Evolutionary conservation across 805 yeast genomes (phyloP).

Genomic region (Myxozyma neotropica): DNA sequence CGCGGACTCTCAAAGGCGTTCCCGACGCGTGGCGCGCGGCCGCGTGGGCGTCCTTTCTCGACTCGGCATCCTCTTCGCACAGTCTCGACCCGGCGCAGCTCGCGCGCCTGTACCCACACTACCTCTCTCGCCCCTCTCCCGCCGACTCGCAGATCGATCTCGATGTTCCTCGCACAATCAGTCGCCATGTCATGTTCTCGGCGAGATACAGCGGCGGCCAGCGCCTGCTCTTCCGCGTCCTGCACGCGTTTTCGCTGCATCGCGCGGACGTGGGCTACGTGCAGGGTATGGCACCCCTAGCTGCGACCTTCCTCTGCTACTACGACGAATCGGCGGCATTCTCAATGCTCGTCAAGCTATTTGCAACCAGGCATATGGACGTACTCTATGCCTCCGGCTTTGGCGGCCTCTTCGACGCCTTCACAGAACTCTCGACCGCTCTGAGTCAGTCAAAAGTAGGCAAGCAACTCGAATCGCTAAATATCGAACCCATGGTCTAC

Average conservation of each 20-base stretch:
- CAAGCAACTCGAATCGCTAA: slow-evolving; percentile 10
- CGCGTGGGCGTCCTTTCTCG: slow-evolving; percentile 35
- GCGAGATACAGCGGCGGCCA: slow-evolving; percentile 35
- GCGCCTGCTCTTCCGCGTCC: slow-evolving; percentile 32
- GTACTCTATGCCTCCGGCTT: slow-evolving; percentile 27
- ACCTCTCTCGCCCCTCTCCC: slow-evolving; percentile 20
- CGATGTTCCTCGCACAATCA: slow-evolving; percentile 35
- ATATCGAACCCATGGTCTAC: slow-evolving; percentile 28
- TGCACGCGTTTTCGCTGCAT: slow-evolving; percentile 32
- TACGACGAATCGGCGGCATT: slow-evolving; percentile 31
- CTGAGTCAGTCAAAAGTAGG: slow-evolving; percentile 16
- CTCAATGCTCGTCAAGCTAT: slow-evolving; percentile 26
- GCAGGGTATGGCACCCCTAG: slow-evolving; percentile 47
- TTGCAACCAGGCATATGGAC: slow-evolving; percentile 18
- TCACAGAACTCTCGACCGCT: slow-evolving; percentile 15
- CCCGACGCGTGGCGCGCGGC: slow-evolving; percentile 35
- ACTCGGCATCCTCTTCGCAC: slow-evolving; percentile 9
- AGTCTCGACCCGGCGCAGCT: not conserved
- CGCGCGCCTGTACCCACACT: not conserved
- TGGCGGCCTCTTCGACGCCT: slow-evolving; percentile 24
- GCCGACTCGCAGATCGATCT: slow-evolving; percentile 34
- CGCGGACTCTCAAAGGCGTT: slow-evolving; percentile 32
- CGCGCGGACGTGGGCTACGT: slow-evolving; percentile 41
- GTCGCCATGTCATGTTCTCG: slow-evolving; percentile 32
- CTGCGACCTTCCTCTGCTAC: slow-evolving; percentile 47